Evolutionary conservation across 306 rosid genomes (phyloP), one percentile per base, ranked within the genome.

Genomic region (Cicer pinnatifidum): DNA sequence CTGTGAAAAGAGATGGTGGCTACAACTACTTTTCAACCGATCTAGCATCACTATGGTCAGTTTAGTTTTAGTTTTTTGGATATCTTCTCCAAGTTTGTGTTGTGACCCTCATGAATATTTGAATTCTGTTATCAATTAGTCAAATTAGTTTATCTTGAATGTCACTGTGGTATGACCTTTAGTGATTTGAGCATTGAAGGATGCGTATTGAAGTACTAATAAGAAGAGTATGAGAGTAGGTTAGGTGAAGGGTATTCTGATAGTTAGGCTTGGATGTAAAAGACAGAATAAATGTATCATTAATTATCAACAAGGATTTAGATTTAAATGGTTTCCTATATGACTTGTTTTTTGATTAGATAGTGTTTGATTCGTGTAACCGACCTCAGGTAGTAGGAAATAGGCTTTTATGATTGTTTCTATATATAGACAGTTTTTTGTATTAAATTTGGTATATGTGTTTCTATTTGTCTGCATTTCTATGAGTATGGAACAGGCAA

Each of bases 1-100:
- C 85, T 69, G 96, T 88, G 80, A 93, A 93, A 90, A 91, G 96
- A 16, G 97, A 91, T 79, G 98, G 95, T 54, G 96, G 97, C 78
- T 91, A 71, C 87, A 93, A 93, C 75, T 93, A 93, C 60, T 97
- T 84, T 78, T 89, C 97, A 71, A 85, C 96, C 44, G 98, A 93
- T 89, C 80, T 93, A 64, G 48, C 97, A 67, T 87, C 97, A 39
- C 77, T 93, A 35, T 91, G 98, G 98, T 89, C 67, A 53, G 90
- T 70, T 45, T 44, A 38, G n/a, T 33, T 58, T 65, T 33, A 37
- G 20, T 33, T 9, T 71, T 70, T 67, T 16, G 20, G 44, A 62
- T 17, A 54, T 20, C 15, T 64, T 10, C 56, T 72, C 51, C 6
- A 38, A 66, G 52, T 9, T 19, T 8, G 46, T 63, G 8, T 33